A percentile compares a stretch with the other conserved stretches of the same genome.
Evolutionary conservation across 169 alveolate species (phyloP).

Genomic region (Plasmodium vivax): DNA sequence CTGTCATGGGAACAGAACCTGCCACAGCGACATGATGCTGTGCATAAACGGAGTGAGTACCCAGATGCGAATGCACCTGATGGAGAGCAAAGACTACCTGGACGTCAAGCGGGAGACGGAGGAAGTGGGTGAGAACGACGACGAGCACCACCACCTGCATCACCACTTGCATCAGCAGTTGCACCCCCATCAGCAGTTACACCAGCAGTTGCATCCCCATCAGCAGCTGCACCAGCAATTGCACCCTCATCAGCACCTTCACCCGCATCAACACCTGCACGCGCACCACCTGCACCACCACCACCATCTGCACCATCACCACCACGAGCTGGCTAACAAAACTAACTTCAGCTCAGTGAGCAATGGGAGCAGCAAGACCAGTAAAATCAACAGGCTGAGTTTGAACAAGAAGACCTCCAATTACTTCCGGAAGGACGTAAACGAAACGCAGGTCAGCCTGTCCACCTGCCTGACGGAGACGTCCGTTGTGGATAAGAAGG

Average conservation of each 20-base stretch:
- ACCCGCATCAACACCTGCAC: neutral
- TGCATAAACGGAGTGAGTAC: neutral
- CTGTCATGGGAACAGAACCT: neutral
- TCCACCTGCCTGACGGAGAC: conserved; percentile 45
- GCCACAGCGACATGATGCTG: neutral
- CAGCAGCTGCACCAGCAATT: neutral
- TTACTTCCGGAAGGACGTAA: conserved; percentile 50
- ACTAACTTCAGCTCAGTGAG: conserved; percentile 29
- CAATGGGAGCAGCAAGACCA: conserved; percentile 25
- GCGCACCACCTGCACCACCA: neutral
- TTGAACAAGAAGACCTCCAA: conserved; percentile 49
- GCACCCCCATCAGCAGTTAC: neutral
- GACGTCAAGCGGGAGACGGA: conserved; percentile 13
- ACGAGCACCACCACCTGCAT: neutral
- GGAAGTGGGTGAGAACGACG: neutral
- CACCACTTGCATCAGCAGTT: neutral
- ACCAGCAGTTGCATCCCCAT: neutral
- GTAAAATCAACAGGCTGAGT: conserved; percentile 16
- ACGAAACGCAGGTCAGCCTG: conserved; percentile 46
- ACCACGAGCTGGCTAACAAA: neutral
- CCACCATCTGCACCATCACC: neutral
- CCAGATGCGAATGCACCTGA: neutral
- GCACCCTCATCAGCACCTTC: neutral
- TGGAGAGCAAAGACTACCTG: neutral
- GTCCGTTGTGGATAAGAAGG: conserved; percentile 22